Evolutionary conservation across 345 rosid genomes (phyloP), one percentile per base, ranked within the genome.

Genomic region (Hibiscus trionum): DNA sequence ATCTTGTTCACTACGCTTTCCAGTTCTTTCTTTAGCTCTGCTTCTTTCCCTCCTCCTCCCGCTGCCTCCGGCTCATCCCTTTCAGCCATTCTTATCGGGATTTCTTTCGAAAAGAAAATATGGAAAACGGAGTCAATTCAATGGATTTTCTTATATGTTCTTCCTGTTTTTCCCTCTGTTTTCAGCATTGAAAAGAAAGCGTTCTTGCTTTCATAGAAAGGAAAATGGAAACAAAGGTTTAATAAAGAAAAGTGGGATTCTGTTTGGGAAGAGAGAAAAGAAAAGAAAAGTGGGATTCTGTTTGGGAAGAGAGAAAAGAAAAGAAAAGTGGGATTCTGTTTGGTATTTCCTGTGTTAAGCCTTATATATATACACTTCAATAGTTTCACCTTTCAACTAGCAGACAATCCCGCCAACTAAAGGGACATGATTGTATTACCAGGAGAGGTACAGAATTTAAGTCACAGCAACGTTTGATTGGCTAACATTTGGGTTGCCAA

Each of bases 11-110:
- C 73, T 11, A 84, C 72, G 55, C 79, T 80, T 75, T 75, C 77
- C 55, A 86, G 72, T 68, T 84, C 76, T 33, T 77, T 79, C 78
- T 81, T 79, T 55, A 86, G 76, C 77, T 81, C 88, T 49, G 58
- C 29, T 47, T 31, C 81, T 75, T 24, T 27, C 31, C 31, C 15
- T 56, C 72, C 64, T 10, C 52, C 66, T 21, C 12, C 16, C 17
- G 15, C 16, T 39, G 60, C 72, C 31, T 60, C 72, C 26, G 27
- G 63, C 17, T 42, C 70, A 46, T 62, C 69, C 39, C 59, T 24
- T 63, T 77, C 73, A 71, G 85, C 80, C 86, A 78, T 78, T 0
- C n/a, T 67, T 49, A 49, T 11, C 19, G 69, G 72, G 37, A 60
- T 72, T 15, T 33, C 29, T 46, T 16, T 3, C 26, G 7, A 29